These are phyloP conservation scores for Sporothrix mexicana DNA, from an alignment of 2,329 filamentous ascomycete species.

Conservation along the genomic window DNA sequence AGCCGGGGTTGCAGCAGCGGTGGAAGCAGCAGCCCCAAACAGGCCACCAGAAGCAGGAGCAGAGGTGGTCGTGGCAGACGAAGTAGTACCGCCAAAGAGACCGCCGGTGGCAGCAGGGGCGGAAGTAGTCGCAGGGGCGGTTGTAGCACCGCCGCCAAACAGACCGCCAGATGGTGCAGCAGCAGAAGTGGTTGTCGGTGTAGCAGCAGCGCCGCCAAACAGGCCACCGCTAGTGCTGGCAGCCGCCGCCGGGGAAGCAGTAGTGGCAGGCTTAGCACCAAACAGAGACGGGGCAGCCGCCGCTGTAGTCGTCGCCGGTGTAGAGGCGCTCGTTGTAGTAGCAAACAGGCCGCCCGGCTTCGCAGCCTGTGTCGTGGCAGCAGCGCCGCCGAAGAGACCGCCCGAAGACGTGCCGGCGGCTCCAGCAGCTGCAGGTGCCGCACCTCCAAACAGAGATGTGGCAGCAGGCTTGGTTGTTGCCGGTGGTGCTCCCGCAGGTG, in stretches of 20 bases:
- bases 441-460: constrained; percentile 32
- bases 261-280: constrained; percentile 22
- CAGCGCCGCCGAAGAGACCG: constrained; percentile 28
- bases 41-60: constrained; percentile 25
- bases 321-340: constrained; percentile 20
- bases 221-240: not conserved
- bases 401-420: constrained; percentile 32
- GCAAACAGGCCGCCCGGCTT: constrained; percentile 23
- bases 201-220: constrained; percentile 8
- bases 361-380: not conserved
- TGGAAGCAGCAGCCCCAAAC: constrained; percentile 9
- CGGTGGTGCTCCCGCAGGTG: constrained; percentile 62
- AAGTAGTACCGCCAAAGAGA: constrained; percentile 10
- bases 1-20: constrained; percentile 10
- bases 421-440: constrained; percentile 33
- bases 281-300: constrained; percentile 27
- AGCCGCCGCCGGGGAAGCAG: not conserved
- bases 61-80: not conserved
- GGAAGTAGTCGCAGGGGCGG: not conserved
- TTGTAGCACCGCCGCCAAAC: constrained; percentile 25
- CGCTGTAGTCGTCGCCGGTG: constrained; percentile 22
- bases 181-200: not conserved
- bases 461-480: constrained; percentile 45
- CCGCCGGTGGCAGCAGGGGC: constrained; percentile 24
- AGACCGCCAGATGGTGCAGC: constrained; percentile 25